Conservation (phyloP, 164 flowering plant genomes). For the Magnolia kwangsiensis region DNA sequence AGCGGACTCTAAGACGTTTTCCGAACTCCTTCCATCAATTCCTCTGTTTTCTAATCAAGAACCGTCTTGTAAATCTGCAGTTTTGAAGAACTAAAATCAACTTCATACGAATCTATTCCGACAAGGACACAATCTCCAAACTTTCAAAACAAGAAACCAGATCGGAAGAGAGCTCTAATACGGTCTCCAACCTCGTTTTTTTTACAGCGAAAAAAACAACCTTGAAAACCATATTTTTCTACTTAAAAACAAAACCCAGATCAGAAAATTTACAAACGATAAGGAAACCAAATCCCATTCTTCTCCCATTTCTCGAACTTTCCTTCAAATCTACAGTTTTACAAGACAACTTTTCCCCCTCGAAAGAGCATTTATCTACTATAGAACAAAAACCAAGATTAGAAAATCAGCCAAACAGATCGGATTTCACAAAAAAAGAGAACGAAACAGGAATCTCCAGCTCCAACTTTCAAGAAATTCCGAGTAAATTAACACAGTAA, state of each 20-base stretch:
- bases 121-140: neutral
- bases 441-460: neutral
- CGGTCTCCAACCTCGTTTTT: too few species aligned
- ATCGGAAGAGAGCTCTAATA: conserved; percentile 1
- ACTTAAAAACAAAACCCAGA: neutral
- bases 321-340: neutral
- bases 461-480: neutral
- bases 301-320: neutral
- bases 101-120: neutral
- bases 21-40: too few species aligned
- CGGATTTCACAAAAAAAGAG: neutral
- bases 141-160: conserved; percentile 11
- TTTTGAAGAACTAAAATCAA: neutral
- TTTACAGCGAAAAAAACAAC: neutral
- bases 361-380: neutral
- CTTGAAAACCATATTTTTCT: neutral
- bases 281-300: neutral
- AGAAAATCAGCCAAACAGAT: neutral
- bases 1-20: neutral
- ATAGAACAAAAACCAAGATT: neutral
- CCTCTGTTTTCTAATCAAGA: too few species aligned
- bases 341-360: neutral
- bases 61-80: neutral
- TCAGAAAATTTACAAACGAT: conserved; percentile 2
- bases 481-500: neutral